phyloP scores from a whole-genome alignment of 2,329 filamentous ascomycete genomes.

The Pseudogymnoascus sp. region DNA sequence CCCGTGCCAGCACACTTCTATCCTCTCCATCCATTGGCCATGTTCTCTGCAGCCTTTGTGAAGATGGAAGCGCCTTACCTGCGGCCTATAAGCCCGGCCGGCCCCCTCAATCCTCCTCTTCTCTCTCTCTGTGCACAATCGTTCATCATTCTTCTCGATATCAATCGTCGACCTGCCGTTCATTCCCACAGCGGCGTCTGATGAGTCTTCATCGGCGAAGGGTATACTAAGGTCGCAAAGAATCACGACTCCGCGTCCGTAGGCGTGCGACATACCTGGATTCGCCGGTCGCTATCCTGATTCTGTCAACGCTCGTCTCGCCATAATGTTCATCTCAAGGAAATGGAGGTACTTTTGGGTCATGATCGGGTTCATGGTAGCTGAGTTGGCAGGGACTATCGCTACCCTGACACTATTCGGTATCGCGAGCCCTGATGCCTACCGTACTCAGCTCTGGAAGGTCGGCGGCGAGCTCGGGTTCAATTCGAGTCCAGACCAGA shows the following conservation, averaged over 20 bases:
- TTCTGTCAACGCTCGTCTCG: background rate
- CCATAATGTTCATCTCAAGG: constrained; percentile 29
- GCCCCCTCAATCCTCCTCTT: background rate
- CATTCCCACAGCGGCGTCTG: constrained; percentile 5
- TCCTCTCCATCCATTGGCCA: background rate
- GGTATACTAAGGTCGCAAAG: constrained; percentile 6
- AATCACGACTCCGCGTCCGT: background rate
- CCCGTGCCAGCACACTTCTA: constrained; percentile 4
- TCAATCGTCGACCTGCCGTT: background rate
- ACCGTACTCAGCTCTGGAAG: constrained; percentile 63
- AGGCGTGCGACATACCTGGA: background rate
- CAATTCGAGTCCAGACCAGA: constrained; percentile 63
- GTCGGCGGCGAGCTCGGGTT: constrained; percentile 63
- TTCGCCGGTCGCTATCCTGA: constrained; percentile 4
- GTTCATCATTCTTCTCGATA: background rate
- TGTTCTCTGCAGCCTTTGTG: background rate
- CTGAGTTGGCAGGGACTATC: constrained; percentile 59
- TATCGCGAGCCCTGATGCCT: constrained; percentile 65
- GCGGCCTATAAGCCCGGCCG: constrained; percentile 4
- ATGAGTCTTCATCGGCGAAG: constrained; percentile 4
- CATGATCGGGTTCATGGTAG: constrained; percentile 47
- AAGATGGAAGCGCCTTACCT: background rate
- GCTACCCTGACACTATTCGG: constrained; percentile 62
- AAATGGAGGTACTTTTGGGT: constrained; percentile 41
- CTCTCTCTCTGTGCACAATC: background rate